phyloP scores from a whole-genome alignment of 805 yeast genomes.

The Candida endomychidarum region DNA sequence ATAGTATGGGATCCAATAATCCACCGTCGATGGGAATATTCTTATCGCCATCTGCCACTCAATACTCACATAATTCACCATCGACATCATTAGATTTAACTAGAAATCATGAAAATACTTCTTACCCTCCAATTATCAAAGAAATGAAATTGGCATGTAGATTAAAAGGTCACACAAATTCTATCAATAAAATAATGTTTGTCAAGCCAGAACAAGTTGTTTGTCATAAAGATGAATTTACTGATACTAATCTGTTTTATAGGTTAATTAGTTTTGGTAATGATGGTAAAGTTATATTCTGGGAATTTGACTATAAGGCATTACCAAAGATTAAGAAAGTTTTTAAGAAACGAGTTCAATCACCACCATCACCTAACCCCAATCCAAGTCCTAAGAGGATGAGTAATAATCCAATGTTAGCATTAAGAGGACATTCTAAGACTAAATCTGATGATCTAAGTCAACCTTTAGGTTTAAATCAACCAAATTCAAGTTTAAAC shows the following conservation, averaged over 20 bases:
- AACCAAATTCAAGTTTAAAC: constrained; percentile 9
- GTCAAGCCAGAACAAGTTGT: constrained; percentile 18
- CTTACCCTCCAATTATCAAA: constrained; percentile 36
- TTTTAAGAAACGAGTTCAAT: neutral
- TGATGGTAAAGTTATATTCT: constrained; percentile 40
- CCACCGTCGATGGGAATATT: constrained; percentile 14
- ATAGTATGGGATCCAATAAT: constrained; percentile 23
- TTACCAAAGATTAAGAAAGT: constrained; percentile 34
- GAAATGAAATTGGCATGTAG: constrained; percentile 37
- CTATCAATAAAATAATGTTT: constrained; percentile 31
- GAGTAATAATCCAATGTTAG: constrained; percentile 1
- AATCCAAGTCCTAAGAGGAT: neutral
- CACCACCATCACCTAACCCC: neutral
- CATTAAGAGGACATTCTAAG: constrained; percentile 9
- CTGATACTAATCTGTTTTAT: constrained; percentile 22
- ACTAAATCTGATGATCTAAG: constrained; percentile 9
- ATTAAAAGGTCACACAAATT: constrained; percentile 42
- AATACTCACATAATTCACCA: constrained; percentile 17
- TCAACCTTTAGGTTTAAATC: constrained; percentile 7
- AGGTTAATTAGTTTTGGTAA: constrained; percentile 38
- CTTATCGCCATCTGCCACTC: constrained; percentile 21
- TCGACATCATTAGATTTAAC: constrained; percentile 24
- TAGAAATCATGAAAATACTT: constrained; percentile 10
- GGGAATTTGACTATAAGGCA: constrained; percentile 47
- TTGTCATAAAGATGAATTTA: constrained; percentile 8